Evolutionary conservation across 73 alveolate species (phyloP).

Genomic region (Paramecium tetraurelia): DNA sequence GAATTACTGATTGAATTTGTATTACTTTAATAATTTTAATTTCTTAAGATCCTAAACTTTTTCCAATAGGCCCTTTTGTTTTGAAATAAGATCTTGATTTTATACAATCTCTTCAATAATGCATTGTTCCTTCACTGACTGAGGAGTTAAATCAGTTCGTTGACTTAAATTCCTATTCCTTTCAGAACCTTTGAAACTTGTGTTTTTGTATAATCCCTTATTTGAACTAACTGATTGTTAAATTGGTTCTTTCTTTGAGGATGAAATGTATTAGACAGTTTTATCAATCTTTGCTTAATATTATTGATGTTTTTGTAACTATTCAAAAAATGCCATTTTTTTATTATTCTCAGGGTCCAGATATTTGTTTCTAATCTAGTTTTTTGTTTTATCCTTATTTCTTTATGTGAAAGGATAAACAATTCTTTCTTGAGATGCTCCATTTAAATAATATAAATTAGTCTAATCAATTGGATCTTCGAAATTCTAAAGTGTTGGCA

Average conservation of each 20-base stretch:
- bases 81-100: slow-evolving; percentile 4
- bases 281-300: neutral
- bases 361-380: neutral
- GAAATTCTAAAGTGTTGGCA: neutral
- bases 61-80: neutral
- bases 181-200: neutral
- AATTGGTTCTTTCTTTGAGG: neutral
- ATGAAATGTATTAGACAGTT: neutral
- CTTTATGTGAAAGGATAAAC: neutral
- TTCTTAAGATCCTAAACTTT: neutral
- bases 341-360: neutral
- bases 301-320: neutral
- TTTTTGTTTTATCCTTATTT: neutral
- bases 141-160: neutral
- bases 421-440: neutral
- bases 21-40: slow-evolving; percentile 27
- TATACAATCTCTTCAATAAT: slow-evolving; percentile 35
- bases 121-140: neutral
- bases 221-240: neutral
- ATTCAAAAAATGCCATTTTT: neutral
- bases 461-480: neutral
- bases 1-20: slow-evolving; percentile 33
- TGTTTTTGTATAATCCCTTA: neutral
- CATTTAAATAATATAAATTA: neutral
- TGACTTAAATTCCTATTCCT: neutral